phyloP scores from a whole-genome alignment of 805 yeast species.

The Debaryomyces maramus region DNA sequence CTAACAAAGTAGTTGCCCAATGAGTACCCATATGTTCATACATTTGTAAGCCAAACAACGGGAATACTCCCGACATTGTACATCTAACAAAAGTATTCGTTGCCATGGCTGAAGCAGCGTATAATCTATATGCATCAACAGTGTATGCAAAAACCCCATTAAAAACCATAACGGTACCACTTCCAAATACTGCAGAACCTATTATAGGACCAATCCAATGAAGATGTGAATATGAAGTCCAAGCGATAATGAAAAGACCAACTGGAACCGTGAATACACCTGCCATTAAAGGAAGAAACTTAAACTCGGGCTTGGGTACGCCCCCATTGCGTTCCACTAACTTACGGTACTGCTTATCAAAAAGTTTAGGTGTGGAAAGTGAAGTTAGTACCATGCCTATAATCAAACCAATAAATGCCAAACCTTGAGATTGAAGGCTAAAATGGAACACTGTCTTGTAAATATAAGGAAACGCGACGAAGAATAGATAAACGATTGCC shows the following conservation, averaged over 20 bases:
- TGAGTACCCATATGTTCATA: constrained; percentile 46
- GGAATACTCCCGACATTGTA: constrained; percentile 55
- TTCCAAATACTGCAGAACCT: constrained; percentile 36
- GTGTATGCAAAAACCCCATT: constrained; percentile 56
- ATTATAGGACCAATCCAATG: constrained; percentile 67
- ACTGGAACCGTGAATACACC: constrained; percentile 70
- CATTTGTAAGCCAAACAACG: constrained; percentile 53
- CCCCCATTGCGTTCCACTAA: constrained; percentile 41
- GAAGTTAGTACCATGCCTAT: constrained; percentile 38
- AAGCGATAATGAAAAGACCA: constrained; percentile 78
- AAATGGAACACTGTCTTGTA: constrained; percentile 40
- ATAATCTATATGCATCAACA: constrained; percentile 55
- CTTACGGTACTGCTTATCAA: constrained; percentile 26
- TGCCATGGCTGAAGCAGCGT: constrained; percentile 62
- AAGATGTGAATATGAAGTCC: constrained; percentile 67
- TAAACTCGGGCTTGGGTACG: constrained; percentile 66
- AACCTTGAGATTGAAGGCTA: constrained; percentile 22
- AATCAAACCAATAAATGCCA: constrained; percentile 35
- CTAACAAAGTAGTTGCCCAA: constrained; percentile 58
- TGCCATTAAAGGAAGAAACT: constrained; percentile 66
- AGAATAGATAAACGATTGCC: constrained; percentile 43
- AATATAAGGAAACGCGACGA: constrained; percentile 42
- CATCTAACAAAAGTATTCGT: constrained; percentile 59
- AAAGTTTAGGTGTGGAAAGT: constrained; percentile 24
- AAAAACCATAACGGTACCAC: constrained; percentile 53